Evolutionary conservation across 1,284 basidiomycete species (phyloP).

Genomic region (Phlebopus sp.): DNA sequence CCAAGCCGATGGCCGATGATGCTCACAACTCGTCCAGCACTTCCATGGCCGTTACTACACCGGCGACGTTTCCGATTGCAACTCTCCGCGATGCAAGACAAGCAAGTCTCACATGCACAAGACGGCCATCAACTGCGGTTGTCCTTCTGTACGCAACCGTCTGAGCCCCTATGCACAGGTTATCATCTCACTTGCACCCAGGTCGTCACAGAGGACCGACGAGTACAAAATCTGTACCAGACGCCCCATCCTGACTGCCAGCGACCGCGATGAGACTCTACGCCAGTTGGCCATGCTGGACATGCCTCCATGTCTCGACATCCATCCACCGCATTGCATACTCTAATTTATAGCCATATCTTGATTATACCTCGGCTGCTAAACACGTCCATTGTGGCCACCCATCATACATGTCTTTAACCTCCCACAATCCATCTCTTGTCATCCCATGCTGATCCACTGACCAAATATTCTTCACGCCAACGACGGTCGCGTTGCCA

Average conservation of each 20-base stretch:
- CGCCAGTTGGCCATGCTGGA: conserved; percentile 1
- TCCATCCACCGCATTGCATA: conserved; percentile 4
- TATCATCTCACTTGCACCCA: conserved; percentile 8
- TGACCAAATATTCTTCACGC: no score
- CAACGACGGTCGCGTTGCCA: conserved; percentile 17
- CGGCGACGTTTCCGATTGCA: conserved; percentile 53
- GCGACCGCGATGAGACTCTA: conserved; percentile 17
- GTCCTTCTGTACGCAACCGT: conserved; percentile 31
- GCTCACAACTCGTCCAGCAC: conserved; percentile 39
- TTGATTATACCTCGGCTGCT: conserved; percentile 9
- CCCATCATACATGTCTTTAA: not conserved
- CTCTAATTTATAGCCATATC: conserved; percentile 17
- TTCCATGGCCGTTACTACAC: conserved; percentile 63
- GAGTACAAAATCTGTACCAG: conserved; percentile 33
- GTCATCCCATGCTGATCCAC: not conserved
- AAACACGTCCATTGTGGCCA: conserved; percentile 11
- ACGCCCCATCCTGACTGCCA: conserved; percentile 29
- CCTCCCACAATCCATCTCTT: conserved; percentile 9
- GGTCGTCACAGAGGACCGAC: conserved; percentile 32
- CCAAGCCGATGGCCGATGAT: not conserved
- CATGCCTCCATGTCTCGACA: conserved; percentile 8
- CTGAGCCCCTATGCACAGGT: conserved; percentile 15
- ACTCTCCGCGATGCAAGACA: conserved; percentile 47
- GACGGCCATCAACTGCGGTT: conserved; percentile 48
- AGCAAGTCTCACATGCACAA: conserved; percentile 55